A percentile compares a stretch with the other conserved stretches of the same genome.
Evolutionary conservation across 805 yeast species (phyloP).

Genomic region (Isabelozyma pseudorhagii): DNA sequence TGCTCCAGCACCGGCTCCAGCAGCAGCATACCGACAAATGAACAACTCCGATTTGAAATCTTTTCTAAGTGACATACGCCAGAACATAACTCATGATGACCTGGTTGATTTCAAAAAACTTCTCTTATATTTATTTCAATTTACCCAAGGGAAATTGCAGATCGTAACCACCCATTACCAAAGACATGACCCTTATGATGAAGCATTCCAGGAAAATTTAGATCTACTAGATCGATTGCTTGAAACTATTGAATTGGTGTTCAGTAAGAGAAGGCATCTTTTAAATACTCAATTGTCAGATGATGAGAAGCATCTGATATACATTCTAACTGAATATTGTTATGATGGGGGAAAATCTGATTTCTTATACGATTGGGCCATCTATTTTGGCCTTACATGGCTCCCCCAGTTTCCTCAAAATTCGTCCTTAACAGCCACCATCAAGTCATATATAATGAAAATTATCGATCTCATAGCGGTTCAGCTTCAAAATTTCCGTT

Average conservation of each 20-base stretch:
- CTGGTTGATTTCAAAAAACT: conserved; percentile 34
- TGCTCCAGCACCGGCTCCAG: neutral
- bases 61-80: conserved; percentile 34
- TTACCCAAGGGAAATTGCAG: conserved; percentile 22
- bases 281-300: conserved; percentile 12
- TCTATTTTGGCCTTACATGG: conserved; percentile 23
- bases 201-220: neutral
- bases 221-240: conserved; percentile 20
- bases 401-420: conserved; percentile 13
- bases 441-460: conserved; percentile 32
- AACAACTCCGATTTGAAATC: conserved; percentile 22
- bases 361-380: conserved; percentile 28
- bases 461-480: conserved; percentile 28
- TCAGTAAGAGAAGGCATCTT: conserved; percentile 26
- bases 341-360: neutral
- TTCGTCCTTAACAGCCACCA: conserved; percentile 11
- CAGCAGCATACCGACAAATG: conserved; percentile 14
- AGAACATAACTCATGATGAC: conserved; percentile 26
- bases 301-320: conserved; percentile 9
- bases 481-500: conserved; percentile 23
- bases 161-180: neutral
- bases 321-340: conserved; percentile 3
- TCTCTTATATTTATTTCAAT: conserved; percentile 29
- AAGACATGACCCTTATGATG: neutral
- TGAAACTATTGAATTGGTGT: conserved; percentile 30